Percentiles rank a stretch among this genome's conserved stretches.
phyloP scores from a whole-genome alignment of 225 moss, liverwort and hornwort species.

The Marchantia polymorpha region DNA sequence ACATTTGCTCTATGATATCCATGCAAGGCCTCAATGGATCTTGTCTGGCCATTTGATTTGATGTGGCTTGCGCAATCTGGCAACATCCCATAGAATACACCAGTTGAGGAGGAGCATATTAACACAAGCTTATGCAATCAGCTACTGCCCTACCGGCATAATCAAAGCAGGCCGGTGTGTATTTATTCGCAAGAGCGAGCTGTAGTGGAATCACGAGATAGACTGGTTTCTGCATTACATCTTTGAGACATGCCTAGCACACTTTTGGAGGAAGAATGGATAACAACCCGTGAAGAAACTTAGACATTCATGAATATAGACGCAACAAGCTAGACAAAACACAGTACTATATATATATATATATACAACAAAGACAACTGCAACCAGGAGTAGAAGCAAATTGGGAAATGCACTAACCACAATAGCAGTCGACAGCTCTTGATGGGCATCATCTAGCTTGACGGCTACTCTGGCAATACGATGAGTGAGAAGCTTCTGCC shows the following conservation, averaged over 20 bases:
- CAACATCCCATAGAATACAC: not conserved
- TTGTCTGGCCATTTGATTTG: conserved; percentile 97
- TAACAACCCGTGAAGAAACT: not conserved
- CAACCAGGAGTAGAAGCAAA: not conserved
- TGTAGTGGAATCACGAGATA: not conserved
- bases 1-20: conserved; percentile 81
- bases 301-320: not conserved
- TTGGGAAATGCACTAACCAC: conserved; percentile 53
- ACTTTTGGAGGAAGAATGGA: not conserved
- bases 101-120: not conserved
- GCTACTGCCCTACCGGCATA: no score
- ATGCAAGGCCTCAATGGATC: conserved; percentile 79
- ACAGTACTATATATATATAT: not conserved
- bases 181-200: not conserved
- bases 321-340: not conserved
- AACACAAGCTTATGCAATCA: no score
- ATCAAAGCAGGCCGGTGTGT: no score
- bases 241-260: not conserved
- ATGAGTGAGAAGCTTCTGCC: conserved; percentile 88
- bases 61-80: conserved; percentile 98
- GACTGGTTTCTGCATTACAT: not conserved
- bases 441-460: conserved; percentile 95
- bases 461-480: conserved; percentile 94
- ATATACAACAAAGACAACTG: not conserved
- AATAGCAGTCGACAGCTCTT: conserved; percentile 96